Evolutionary conservation across 2,329 filamentous ascomycete species (phyloP).

Genomic region (Pleoardoris graminearum): DNA sequence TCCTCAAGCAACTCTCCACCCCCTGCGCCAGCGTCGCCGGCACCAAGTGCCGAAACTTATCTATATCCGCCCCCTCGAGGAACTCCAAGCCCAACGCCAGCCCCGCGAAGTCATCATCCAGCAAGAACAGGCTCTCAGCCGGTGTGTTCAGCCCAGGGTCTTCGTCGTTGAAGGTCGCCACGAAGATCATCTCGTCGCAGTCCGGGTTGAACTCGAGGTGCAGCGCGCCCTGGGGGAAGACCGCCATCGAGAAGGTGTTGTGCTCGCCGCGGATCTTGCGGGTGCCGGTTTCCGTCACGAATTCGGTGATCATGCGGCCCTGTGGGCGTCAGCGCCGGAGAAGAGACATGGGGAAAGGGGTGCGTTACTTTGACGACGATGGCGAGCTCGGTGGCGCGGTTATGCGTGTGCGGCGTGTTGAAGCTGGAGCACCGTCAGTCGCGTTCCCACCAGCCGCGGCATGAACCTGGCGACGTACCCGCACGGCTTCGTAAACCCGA

Average conservation of each 20-base stretch:
- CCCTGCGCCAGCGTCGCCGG: conserved; percentile 11
- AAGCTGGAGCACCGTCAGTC: conserved; percentile 1
- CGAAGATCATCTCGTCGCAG: conserved; percentile 53
- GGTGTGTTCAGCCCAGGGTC: conserved; percentile 59
- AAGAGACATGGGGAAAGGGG: not conserved
- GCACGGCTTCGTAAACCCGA: conserved; percentile 13
- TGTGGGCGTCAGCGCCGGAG: conserved; percentile 13
- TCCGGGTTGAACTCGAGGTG: conserved; percentile 62
- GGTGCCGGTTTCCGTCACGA: conserved; percentile 51
- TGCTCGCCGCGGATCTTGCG: conserved; percentile 43
- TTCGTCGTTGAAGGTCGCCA: conserved; percentile 56
- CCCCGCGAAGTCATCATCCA: conserved; percentile 52
- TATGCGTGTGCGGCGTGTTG: conserved; percentile 61
- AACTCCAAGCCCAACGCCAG: conserved; percentile 52
- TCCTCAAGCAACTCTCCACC: conserved; percentile 10
- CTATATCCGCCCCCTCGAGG: conserved; percentile 54
- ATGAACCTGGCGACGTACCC: not conserved
- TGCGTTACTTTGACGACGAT: conserved; percentile 46
- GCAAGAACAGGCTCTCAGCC: conserved; percentile 56
- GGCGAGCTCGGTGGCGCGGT: conserved; percentile 58
- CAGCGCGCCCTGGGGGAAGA: conserved; percentile 59
- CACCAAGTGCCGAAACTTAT: conserved; percentile 43
- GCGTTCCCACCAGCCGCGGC: not conserved
- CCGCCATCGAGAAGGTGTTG: conserved; percentile 53
- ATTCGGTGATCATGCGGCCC: conserved; percentile 56